These are phyloP conservation scores for Ustilago bromivora DNA, from an alignment of 1,284 basidiomycete genomes.

Conservation along the genomic window DNA sequence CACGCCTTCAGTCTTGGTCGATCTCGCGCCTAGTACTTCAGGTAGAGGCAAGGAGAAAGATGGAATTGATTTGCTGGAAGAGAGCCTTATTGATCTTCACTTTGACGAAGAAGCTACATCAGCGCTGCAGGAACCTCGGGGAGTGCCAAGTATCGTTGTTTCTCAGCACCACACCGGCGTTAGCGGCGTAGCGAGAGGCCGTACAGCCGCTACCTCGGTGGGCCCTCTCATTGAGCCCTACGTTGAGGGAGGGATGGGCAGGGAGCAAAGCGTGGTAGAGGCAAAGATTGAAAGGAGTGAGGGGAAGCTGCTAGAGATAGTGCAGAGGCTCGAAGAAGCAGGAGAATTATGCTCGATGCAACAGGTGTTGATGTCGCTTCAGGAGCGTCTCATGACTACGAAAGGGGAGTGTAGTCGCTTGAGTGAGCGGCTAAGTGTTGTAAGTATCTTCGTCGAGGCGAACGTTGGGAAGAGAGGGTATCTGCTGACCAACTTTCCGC, in stretches of 20 bases:
- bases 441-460: constrained; percentile 10
- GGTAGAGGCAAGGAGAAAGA: not conserved
- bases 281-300: constrained; percentile 8
- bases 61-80: constrained; percentile 15
- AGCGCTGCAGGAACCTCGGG: too few relatives aligned
- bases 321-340: constrained; percentile 16
- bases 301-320: constrained; percentile 6
- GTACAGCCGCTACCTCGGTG: not conserved
- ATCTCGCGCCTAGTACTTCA: not conserved
- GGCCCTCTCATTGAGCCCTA: not conserved
- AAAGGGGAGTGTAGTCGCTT: constrained; percentile 11
- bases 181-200: constrained; percentile 1
- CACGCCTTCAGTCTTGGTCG: not conserved
- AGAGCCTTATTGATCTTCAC: constrained; percentile 26
- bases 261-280: not conserved
- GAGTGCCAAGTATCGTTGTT: constrained; percentile 23
- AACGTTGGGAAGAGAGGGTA: not conserved
- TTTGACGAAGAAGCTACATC: constrained; percentile 17
- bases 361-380: constrained; percentile 21
- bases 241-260: not conserved
- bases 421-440: constrained; percentile 14
- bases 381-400: constrained; percentile 19
- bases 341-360: constrained; percentile 29
- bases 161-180: constrained; percentile 22
- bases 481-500: not conserved